Percentiles rank a stretch among this genome's conserved stretches.
Evolutionary conservation across 257 asterid genomes (phyloP).

Genomic region (Gardenia jasminoides): DNA sequence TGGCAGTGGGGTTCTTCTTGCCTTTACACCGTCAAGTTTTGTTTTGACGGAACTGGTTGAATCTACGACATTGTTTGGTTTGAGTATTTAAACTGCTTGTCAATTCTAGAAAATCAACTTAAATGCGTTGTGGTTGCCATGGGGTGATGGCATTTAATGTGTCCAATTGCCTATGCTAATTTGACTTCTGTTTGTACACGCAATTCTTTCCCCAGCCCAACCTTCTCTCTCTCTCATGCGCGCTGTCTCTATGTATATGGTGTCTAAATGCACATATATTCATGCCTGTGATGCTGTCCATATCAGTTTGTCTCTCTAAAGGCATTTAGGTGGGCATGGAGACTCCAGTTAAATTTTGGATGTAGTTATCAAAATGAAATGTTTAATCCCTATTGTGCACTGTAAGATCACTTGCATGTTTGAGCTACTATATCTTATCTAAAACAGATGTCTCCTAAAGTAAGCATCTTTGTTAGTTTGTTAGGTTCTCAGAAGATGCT

Average conservation of each 20-base stretch:
- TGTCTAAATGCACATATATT: neutral
- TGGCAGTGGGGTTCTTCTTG: neutral
- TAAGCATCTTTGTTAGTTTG: neutral
- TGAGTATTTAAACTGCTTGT: neutral
- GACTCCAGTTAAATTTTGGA: neutral
- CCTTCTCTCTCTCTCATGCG: neutral
- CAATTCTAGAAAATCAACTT: neutral
- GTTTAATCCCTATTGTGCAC: neutral
- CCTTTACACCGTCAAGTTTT: neutral
- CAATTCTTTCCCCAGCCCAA: too few species aligned
- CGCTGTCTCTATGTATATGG: neutral
- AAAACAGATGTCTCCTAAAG: neutral
- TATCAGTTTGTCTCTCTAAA: neutral
- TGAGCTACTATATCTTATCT: neutral
- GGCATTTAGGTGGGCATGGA: neutral
- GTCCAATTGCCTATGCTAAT: neutral
- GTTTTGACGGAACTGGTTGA: neutral
- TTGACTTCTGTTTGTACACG: neutral
- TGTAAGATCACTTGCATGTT: neutral
- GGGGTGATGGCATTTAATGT: neutral
- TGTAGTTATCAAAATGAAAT: neutral
- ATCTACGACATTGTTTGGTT: neutral
- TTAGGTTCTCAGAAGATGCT: conserved; percentile 8
- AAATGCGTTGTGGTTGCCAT: neutral
- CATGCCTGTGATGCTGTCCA: neutral